Conservation (phyloP, 2,329 filamentous ascomycete genomes). For the Ilyonectria mors-panacis region DNA sequence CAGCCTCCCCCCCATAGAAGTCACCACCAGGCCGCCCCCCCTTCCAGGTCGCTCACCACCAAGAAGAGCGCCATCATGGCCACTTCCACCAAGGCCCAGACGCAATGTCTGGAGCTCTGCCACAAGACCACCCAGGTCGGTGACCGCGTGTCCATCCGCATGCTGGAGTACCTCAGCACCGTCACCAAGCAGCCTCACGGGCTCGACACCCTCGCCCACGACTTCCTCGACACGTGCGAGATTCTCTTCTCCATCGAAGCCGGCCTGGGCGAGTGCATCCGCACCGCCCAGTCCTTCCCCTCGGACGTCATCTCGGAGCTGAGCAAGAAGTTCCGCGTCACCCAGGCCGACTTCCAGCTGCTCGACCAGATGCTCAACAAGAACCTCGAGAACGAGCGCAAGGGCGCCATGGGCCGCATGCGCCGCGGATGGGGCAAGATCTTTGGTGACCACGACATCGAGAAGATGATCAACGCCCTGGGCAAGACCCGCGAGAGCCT, state of each 20-base stretch:
- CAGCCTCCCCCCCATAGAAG: not conserved
- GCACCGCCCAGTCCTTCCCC: slow-evolving; percentile 68
- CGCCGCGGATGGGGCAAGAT: slow-evolving; percentile 75
- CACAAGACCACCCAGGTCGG: slow-evolving; percentile 71
- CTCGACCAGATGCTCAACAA: slow-evolving; percentile 75
- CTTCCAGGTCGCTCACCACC: slow-evolving; percentile 35
- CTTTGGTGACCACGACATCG: slow-evolving; percentile 73
- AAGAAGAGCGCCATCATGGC: slow-evolving; percentile 39
- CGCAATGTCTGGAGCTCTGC: slow-evolving; percentile 62
- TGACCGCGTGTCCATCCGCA: slow-evolving; percentile 75
- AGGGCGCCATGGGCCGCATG: slow-evolving; percentile 71
- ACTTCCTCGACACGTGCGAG: slow-evolving; percentile 77
- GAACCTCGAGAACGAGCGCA: slow-evolving; percentile 74
- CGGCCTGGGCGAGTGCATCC: slow-evolving; percentile 70
- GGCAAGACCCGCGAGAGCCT: slow-evolving; percentile 72
- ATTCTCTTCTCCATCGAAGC: slow-evolving; percentile 79
- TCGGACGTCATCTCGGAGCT: slow-evolving; percentile 74
- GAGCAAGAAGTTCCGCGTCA: slow-evolving; percentile 73
- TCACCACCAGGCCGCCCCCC: slow-evolving; percentile 15
- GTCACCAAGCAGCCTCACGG: slow-evolving; percentile 68
- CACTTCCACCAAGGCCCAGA: slow-evolving; percentile 48
- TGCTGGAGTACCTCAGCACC: slow-evolving; percentile 74
- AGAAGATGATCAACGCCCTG: slow-evolving; percentile 71
- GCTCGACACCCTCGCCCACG: slow-evolving; percentile 72
- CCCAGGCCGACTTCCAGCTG: slow-evolving; percentile 73